These are phyloP conservation scores for Serendipita vermifera DNA, from an alignment of 768 basidiomycete genomes.

Conservation along the genomic window DNA sequence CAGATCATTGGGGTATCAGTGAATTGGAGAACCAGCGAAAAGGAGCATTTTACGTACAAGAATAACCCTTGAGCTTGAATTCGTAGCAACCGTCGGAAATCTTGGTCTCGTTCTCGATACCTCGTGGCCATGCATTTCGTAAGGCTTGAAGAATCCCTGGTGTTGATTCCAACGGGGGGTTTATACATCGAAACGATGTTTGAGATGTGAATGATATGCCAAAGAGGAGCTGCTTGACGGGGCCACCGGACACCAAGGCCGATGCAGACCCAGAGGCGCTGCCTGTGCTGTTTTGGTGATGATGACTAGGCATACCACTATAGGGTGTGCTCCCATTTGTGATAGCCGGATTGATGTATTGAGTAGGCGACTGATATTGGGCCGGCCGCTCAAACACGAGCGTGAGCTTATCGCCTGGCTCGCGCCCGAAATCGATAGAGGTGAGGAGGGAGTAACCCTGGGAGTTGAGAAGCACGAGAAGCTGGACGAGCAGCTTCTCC, in stretches of 20 bases:
- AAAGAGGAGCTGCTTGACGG: constrained; percentile 34
- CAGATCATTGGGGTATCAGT: constrained; percentile 16
- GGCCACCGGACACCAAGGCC: constrained; percentile 16
- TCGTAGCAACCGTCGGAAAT: constrained; percentile 53
- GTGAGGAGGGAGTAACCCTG: constrained; percentile 54
- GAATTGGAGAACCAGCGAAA: constrained; percentile 12
- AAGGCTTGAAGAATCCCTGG: constrained; percentile 74
- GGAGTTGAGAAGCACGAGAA: constrained; percentile 48
- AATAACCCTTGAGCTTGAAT: constrained; percentile 72
- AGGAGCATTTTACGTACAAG: constrained; percentile 46
- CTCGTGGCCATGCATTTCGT: constrained; percentile 64
- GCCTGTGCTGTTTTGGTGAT: not conserved
- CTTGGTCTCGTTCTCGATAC: constrained; percentile 66
- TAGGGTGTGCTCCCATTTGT: not conserved
- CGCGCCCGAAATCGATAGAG: constrained; percentile 63
- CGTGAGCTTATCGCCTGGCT: constrained; percentile 57
- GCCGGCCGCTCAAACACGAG: constrained; percentile 53
- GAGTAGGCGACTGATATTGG: constrained; percentile 19
- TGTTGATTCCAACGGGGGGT: constrained; percentile 61
- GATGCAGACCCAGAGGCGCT: too few species aligned
- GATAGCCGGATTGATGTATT: constrained; percentile 26
- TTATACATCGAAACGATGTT: constrained; percentile 56
- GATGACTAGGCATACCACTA: not conserved
- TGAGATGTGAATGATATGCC: constrained; percentile 60
- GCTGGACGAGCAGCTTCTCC: constrained; percentile 57